phyloP scores from a whole-genome alignment of 306 rosid genomes.

The Medicago lupulina region DNA sequence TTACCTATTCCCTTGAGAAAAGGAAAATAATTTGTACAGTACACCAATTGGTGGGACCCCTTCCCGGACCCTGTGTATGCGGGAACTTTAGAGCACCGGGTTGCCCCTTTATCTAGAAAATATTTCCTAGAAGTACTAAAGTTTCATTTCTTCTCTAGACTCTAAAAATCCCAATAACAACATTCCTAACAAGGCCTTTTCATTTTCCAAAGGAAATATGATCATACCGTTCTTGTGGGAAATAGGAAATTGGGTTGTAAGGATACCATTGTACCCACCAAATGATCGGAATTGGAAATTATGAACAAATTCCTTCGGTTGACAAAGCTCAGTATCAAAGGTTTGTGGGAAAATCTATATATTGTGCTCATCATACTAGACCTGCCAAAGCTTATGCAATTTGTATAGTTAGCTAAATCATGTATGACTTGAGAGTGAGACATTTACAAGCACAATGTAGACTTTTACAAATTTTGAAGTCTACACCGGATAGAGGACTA shows the following conservation, averaged over 20 bases:
- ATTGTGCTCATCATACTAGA: neutral
- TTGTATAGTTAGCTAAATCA: neutral
- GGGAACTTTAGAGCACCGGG: too few relatives aligned
- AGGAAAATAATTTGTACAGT: neutral
- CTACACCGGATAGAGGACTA: neutral
- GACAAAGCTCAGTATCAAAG: neutral
- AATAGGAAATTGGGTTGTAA: slow-evolving; percentile 3
- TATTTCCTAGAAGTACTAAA: neutral
- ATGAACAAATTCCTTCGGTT: neutral
- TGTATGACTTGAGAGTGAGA: neutral
- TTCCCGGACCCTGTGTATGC: too few relatives aligned
- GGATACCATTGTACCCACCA: neutral
- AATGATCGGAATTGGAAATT: neutral
- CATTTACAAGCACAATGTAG: slow-evolving; percentile 13
- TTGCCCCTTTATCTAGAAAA: neutral
- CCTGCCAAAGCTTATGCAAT: slow-evolving; percentile 3
- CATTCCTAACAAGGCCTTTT: neutral
- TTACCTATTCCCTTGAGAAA: neutral
- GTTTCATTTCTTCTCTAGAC: neutral
- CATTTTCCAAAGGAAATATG: neutral
- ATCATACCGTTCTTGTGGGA: neutral
- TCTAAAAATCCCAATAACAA: neutral
- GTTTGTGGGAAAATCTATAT: slow-evolving; percentile 1
- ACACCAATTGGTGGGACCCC: too few relatives aligned
- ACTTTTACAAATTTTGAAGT: neutral